phyloP scores from a whole-genome alignment of 2,329 filamentous ascomycete species.

The Aspergillus aculeatinus region DNA sequence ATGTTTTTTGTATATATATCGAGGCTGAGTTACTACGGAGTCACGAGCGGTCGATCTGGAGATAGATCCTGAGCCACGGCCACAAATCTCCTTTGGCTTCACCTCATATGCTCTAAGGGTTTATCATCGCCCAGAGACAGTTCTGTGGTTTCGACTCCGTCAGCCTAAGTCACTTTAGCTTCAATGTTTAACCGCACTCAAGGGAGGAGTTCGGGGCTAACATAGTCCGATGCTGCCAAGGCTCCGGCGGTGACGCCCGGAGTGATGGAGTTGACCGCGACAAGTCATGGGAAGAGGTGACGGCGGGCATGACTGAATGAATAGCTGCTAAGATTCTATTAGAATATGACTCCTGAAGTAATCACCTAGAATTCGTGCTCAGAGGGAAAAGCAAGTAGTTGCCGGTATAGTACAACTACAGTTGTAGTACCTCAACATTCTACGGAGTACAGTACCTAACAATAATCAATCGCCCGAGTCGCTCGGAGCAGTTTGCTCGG shows the following conservation, averaged over 20 bases:
- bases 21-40: not conserved
- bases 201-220: not conserved
- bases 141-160: not conserved
- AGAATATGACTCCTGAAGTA: not conserved
- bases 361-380: too few species aligned
- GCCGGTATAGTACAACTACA: not conserved
- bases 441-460: too few species aligned
- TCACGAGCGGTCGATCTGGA: too few species aligned
- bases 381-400: not conserved
- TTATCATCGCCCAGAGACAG: not conserved
- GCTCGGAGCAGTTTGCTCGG: conserved; percentile 23
- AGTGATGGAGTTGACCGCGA: not conserved
- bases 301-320: not conserved
- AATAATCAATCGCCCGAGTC: too few species aligned
- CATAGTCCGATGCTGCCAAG: not conserved
- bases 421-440: too few species aligned
- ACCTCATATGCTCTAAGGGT: not conserved
- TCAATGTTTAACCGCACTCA: not conserved
- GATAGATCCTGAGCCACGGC: not conserved
- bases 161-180: not conserved
- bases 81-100: not conserved
- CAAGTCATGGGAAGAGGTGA: not conserved
- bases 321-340: not conserved
- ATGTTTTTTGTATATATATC: not conserved
- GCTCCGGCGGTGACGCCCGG: not conserved